Evolutionary conservation across 768 basidiomycete genomes (phyloP).

Genomic region (Hericium rajendrae): DNA sequence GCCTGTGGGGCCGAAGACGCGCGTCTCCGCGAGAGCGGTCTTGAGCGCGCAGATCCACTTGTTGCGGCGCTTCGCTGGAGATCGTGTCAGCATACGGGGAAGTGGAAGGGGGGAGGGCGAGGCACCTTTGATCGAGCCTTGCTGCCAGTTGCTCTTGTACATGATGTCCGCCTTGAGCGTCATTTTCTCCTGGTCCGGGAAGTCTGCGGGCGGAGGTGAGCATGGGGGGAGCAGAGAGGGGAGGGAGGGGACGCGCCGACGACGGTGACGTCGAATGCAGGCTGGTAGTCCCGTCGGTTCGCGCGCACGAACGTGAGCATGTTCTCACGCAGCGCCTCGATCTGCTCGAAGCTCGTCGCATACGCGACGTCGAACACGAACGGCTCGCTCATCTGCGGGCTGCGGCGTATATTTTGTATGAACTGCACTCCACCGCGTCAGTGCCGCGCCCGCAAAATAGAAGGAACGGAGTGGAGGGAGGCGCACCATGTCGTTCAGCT

Average conservation of each 20-base stretch:
- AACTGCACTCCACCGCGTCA: slow-evolving; percentile 30
- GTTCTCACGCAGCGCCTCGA: slow-evolving; percentile 62
- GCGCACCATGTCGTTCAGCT: slow-evolving; percentile 46
- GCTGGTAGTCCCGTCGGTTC: slow-evolving; percentile 68
- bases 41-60: slow-evolving; percentile 91
- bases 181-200: slow-evolving; percentile 75
- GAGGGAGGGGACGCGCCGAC: slow-evolving; percentile 33
- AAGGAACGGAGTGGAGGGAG: not conserved
- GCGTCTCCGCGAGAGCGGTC: slow-evolving; percentile 51
- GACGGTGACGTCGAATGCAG: slow-evolving; percentile 64
- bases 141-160: slow-evolving; percentile 84
- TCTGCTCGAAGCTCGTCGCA: slow-evolving; percentile 68
- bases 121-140: slow-evolving; percentile 58
- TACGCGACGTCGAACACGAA: slow-evolving; percentile 78
- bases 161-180: slow-evolving; percentile 72
- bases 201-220: no score
- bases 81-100: not conserved
- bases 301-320: slow-evolving; percentile 73
- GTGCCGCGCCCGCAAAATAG: not conserved
- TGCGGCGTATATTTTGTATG: slow-evolving; percentile 63
- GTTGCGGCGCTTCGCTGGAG: slow-evolving; percentile 61
- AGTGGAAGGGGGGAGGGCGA: not conserved
- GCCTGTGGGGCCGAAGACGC: slow-evolving; percentile 60
- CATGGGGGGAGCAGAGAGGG: no score
- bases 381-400: slow-evolving; percentile 73